Conservation (phyloP, 768 basidiomycete genomes). For the Lanmaoa rubissima region DNA sequence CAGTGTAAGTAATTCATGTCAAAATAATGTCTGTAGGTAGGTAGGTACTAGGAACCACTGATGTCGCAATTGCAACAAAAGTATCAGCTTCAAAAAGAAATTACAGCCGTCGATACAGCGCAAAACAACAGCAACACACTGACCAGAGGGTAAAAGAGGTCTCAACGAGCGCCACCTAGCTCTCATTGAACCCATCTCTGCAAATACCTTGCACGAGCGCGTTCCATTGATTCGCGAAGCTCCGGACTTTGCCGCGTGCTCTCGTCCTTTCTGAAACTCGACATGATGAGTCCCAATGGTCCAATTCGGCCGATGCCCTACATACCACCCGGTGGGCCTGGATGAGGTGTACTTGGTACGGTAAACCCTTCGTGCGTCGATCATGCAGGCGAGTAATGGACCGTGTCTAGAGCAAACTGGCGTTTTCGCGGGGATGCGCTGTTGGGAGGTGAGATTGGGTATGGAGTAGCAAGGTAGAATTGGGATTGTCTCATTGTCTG, state of each 20-base stretch:
- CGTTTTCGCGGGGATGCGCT: constrained; percentile 36
- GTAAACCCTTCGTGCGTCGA: no score
- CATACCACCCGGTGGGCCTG: no score
- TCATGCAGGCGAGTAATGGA: constrained; percentile 25
- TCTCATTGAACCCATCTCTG: constrained; percentile 18
- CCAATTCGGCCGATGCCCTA: no score
- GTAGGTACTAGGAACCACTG: neutral
- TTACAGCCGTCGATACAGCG: neutral
- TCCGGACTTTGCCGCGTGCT: constrained; percentile 59
- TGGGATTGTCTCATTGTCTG: no score
- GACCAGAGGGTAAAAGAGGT: neutral
- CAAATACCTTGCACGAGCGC: constrained; percentile 46
- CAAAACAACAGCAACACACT: neutral
- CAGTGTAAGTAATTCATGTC: no score
- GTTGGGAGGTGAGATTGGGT: constrained; percentile 25
- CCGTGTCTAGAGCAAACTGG: constrained; percentile 28
- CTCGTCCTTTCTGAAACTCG: constrained; percentile 46
- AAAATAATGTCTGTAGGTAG: no score
- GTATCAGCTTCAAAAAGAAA: neutral
- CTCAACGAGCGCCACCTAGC: no score
- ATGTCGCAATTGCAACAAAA: neutral
- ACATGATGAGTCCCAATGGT: no score
- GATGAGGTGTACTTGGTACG: no score
- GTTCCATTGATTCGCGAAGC: constrained; percentile 69
- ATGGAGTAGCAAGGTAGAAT: no score